Evolutionary conservation across 2,329 filamentous ascomycete species (phyloP).

Genomic region (Aspergillus sergii): DNA sequence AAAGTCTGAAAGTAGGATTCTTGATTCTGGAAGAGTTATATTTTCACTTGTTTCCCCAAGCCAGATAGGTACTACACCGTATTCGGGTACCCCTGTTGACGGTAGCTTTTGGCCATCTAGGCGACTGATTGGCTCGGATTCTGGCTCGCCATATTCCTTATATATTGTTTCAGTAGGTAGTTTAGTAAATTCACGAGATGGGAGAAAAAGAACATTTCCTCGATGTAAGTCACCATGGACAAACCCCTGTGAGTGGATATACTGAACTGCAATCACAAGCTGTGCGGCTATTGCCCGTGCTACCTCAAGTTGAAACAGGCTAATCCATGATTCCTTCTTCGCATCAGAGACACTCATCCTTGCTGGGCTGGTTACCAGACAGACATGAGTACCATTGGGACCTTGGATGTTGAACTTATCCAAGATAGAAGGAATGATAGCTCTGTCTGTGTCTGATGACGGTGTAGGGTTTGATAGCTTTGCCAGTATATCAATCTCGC

Average conservation of each 20-base stretch:
- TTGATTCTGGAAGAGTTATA: slow-evolving; percentile 25
- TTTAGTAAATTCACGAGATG: too few species aligned
- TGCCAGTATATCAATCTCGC: slow-evolving; percentile 3
- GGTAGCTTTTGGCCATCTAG: slow-evolving; percentile 25
- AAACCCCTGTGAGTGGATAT: slow-evolving; percentile 30
- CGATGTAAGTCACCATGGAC: slow-evolving; percentile 32
- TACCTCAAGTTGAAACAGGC: slow-evolving; percentile 16
- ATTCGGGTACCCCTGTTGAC: slow-evolving; percentile 21
- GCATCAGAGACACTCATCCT: slow-evolving; percentile 14
- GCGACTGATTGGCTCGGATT: too few species aligned
- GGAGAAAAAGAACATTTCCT: slow-evolving; percentile 9
- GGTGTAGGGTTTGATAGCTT: too few species aligned
- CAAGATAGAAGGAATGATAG: slow-evolving; percentile 14
- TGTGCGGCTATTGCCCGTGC: slow-evolving; percentile 24
- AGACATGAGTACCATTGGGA: slow-evolving; percentile 15
- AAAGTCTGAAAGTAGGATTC: slow-evolving; percentile 31
- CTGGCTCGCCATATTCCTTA: too few species aligned
- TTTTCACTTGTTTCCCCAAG: slow-evolving; percentile 26
- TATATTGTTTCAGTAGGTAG: too few species aligned
- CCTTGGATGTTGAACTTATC: slow-evolving; percentile 17
- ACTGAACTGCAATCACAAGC: slow-evolving; percentile 23
- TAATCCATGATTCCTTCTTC: slow-evolving; percentile 15
- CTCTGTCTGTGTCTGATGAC: not conserved
- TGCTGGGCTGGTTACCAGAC: slow-evolving; percentile 14
- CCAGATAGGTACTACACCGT: slow-evolving; percentile 21